Percentiles rank a stretch among this genome's conserved stretches.
phyloP scores from a whole-genome alignment of 148 eudicot species.

The Diospyros lotus region DNA sequence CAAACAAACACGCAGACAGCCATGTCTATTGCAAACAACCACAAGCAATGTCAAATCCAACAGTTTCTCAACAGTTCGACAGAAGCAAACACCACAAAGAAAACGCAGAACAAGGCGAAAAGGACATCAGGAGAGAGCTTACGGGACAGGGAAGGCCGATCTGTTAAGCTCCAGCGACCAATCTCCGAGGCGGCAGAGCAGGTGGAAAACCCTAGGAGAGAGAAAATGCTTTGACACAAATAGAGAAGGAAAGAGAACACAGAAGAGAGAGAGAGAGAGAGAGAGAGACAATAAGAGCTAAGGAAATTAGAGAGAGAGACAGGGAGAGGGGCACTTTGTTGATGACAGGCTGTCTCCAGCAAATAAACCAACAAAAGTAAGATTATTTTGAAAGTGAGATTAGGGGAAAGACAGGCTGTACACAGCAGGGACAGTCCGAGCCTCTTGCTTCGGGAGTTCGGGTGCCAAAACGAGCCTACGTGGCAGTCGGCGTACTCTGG shows the following conservation, averaged over 20 bases:
- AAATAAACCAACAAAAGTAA: constrained; percentile 21
- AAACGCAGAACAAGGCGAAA: not conserved
- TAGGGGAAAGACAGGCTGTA: constrained; percentile 23
- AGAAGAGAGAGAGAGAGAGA: constrained; percentile 14
- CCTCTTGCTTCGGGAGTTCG: not conserved
- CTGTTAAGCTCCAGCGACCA: constrained; percentile 10
- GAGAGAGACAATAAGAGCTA: not conserved
- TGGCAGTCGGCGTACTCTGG: constrained; percentile 25
- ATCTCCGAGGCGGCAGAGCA: not conserved
- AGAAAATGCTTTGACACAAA: not conserved
- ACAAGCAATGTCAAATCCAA: not conserved
- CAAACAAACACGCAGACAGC: not conserved
- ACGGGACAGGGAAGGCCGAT: constrained; percentile 23
- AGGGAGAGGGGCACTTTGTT: constrained; percentile 29
- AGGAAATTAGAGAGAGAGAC: not conserved
- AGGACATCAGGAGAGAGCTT: constrained; percentile 17
- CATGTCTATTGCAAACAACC: not conserved
- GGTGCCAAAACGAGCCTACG: constrained; percentile 9
- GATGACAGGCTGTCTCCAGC: constrained; percentile 60
- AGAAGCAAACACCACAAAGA: not conserved
- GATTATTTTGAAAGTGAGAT: not conserved
- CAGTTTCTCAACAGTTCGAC: not conserved
- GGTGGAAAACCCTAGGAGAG: constrained; percentile 20
- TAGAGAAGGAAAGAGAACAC: not conserved
- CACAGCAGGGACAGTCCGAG: constrained; percentile 18